A percentile compares a stretch with the other conserved stretches of the same genome.
Evolutionary conservation across 1,139 yeast species (phyloP).

Genomic region (Pichia sp.): DNA sequence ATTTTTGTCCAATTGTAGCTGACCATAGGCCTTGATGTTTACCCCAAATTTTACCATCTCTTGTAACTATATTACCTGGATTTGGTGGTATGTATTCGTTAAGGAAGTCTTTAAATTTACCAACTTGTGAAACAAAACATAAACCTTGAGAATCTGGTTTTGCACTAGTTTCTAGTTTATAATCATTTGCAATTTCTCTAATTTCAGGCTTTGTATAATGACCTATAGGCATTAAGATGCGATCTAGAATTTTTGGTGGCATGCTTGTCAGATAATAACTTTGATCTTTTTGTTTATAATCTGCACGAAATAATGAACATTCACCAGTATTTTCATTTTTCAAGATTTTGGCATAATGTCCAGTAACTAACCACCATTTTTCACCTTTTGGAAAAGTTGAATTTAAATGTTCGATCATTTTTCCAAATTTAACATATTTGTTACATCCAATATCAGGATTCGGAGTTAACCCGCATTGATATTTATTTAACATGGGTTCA

Average conservation of each 20-base stretch:
- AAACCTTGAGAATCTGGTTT: conserved; percentile 94
- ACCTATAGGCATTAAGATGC: conserved; percentile 73
- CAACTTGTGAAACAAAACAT: conserved; percentile 78
- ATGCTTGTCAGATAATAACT: conserved; percentile 81
- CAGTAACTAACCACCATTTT: conserved; percentile 87
- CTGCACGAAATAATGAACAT: conserved; percentile 52
- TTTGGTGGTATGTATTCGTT: conserved; percentile 64
- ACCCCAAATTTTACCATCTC: conserved; percentile 74
- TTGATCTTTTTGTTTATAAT: conserved; percentile 69
- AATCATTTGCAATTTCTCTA: conserved; percentile 54
- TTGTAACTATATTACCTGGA: conserved; percentile 74
- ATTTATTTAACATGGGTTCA: conserved; percentile 78
- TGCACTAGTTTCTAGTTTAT: conserved; percentile 53
- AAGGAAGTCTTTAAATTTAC: conserved; percentile 70
- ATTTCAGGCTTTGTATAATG: conserved; percentile 68
- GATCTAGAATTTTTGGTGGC: conserved; percentile 38
- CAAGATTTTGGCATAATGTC: conserved; percentile 77
- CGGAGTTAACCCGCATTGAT: conserved; percentile 74
- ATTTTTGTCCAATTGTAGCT: conserved; percentile 86
- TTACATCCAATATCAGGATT: conserved; percentile 94
- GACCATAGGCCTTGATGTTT: conserved; percentile 84
- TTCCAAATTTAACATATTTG: conserved; percentile 79
- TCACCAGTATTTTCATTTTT: conserved; percentile 27
- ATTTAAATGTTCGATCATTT: conserved; percentile 50
- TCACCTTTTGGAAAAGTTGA: neutral